Conservation (phyloP, 2,329 filamentous ascomycete genomes). For the Epichloe festucae region DNA sequence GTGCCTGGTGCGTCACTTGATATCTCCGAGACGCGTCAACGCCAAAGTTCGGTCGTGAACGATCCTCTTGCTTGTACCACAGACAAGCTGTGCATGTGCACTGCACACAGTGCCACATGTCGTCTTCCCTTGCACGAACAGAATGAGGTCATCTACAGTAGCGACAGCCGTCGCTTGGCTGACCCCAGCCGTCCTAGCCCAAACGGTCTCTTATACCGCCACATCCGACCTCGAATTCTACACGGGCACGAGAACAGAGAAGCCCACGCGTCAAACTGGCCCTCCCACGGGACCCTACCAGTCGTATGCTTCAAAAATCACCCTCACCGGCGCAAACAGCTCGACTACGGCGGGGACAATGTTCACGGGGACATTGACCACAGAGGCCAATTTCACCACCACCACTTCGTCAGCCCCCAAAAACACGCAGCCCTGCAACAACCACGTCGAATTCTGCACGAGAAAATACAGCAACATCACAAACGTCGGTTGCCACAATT, state of each 20-base stretch:
- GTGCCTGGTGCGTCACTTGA: not conserved
- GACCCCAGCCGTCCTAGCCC: conserved; percentile 11
- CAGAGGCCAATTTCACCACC: conserved; percentile 26
- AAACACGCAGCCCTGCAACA: conserved; percentile 72
- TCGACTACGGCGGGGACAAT: conserved; percentile 20
- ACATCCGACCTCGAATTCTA: conserved; percentile 24
- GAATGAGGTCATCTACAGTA: conserved; percentile 14
- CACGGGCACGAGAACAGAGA: conserved; percentile 24
- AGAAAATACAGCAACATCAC: conserved; percentile 75
- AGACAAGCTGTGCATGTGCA: not conserved
- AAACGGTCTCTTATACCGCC: conserved; percentile 17
- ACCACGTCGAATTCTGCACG: conserved; percentile 61
- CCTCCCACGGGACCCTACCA: conserved; percentile 33
- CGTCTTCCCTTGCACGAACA: not conserved
- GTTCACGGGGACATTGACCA: conserved; percentile 23
- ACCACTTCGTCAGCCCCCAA: conserved; percentile 31
- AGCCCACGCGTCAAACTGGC: conserved; percentile 23
- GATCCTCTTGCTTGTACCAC: not conserved
- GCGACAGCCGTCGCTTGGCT: conserved; percentile 8
- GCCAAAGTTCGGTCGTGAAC: not conserved
- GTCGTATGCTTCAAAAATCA: conserved; percentile 29
- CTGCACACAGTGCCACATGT: not conserved
- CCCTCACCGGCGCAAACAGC: conserved; percentile 23
- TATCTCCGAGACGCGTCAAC: not conserved
- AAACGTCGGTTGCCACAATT: conserved; percentile 67